Evolutionary conservation across 805 yeast species (phyloP).

Genomic region (Saccharomycopsis microspora): DNA sequence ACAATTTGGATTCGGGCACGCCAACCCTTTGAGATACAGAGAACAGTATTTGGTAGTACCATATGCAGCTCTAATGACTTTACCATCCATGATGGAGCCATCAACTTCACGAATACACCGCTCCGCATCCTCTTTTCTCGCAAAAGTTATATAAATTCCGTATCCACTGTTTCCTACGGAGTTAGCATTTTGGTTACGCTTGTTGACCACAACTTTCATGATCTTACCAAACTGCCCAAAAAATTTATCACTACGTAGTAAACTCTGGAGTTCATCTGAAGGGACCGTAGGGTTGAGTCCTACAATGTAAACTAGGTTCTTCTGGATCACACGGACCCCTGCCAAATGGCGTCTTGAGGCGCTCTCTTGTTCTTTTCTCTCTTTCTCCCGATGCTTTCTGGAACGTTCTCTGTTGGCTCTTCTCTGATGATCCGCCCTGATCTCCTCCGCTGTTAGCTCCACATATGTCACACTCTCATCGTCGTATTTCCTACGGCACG

Average conservation of each 20-base stretch:
- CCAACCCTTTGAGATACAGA: conserved; percentile 86
- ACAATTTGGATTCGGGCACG: conserved; percentile 96
- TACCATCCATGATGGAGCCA: conserved; percentile 88
- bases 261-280: conserved; percentile 73
- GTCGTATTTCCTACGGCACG: conserved; percentile 88
- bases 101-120: conserved; percentile 83
- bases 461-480: conserved; percentile 88
- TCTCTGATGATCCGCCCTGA: conserved; percentile 67
- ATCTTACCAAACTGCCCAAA: conserved; percentile 99
- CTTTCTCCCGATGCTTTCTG: conserved; percentile 79
- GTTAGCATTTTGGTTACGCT: conserved; percentile 40
- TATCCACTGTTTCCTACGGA: conserved; percentile 41
- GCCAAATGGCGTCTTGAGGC: conserved; percentile 77
- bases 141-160: conserved; percentile 91
- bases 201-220: conserved; percentile 85
- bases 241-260: conserved; percentile 80
- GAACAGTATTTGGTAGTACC: conserved; percentile 98
- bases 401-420: conserved; percentile 75
- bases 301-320: conserved; percentile 92
- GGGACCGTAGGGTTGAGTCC: conserved; percentile 83
- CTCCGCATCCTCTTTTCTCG: conserved; percentile 89
- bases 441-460: conserved; percentile 73
- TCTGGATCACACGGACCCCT: conserved; percentile 94
- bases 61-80: conserved; percentile 84
- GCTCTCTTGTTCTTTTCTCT: conserved; percentile 80